Evolutionary conservation across 1,284 basidiomycete genomes (phyloP), one percentile per base, ranked within the genome.

Genomic region (Stygiomarasmius scandens): DNA sequence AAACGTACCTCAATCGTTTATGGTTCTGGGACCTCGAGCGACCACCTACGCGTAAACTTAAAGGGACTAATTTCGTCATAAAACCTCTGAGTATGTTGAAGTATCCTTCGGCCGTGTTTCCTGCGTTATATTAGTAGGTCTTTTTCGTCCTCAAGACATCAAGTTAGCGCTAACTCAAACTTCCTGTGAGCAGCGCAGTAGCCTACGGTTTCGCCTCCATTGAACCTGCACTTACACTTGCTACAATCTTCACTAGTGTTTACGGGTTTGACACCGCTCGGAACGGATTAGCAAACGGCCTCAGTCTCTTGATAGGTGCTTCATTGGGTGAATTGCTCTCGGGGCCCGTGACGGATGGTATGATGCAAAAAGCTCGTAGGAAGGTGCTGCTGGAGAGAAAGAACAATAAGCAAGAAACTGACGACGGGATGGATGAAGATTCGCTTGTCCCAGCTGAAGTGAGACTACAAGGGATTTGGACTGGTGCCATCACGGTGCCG

Each of bases 151-250:
- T 32, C n/a, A n/a, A n/a, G n/a, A n/a, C n/a, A n/a, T n/a, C n/a
- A n/a, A n/a, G n/a, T n/a, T n/a, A n/a, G n/a, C n/a, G n/a, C n/a
- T n/a, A n/a, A n/a, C n/a, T n/a, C n/a, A n/a, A n/a, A n/a, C n/a
- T n/a, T n/a, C n/a, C n/a, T n/a, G n/a, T n/a, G 12, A 32, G 12
- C 16, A 73, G 72, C 59, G 70, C 69, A 2, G 64, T 73, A 6
- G 68, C 66, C 1, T 74, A 73, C 56, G 71, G 71, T 3, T 71
- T 71, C 45, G 71, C 72, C 0, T 72, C 71, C 5, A 73, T 73
- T 12, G 71, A 72, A 56, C 73, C 73, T 20, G 73, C 72, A 12
- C 58, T 73, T 58, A 73, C 68, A 11, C 27, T 74, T 36, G 71
- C 73, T 6, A 67, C 70, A 4, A 58, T 71, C 1, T 73, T 74